Percentiles rank a stretch among this genome's conserved stretches.
phyloP scores from a whole-genome alignment of 495 filamentous ascomycete species.

The Podospora pseudoanserina region DNA sequence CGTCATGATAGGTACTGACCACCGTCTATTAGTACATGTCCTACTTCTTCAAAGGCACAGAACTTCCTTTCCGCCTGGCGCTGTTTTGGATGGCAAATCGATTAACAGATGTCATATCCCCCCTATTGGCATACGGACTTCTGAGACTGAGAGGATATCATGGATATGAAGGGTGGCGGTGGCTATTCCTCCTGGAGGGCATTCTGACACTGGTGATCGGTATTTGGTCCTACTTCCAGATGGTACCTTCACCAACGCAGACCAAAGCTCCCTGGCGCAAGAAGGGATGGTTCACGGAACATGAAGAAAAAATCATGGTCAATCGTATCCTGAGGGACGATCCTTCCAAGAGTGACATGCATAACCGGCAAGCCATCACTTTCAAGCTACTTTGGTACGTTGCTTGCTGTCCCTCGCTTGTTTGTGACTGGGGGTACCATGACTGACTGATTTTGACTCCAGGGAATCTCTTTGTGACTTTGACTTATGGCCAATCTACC shows the following conservation, averaged over 20 bases:
- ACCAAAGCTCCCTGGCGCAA: slow-evolving; percentile 51
- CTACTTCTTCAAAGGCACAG: slow-evolving; percentile 53
- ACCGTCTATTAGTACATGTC: slow-evolving; percentile 33
- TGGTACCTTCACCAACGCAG: slow-evolving; percentile 28
- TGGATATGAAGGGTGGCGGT: slow-evolving; percentile 56
- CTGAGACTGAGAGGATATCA: slow-evolving; percentile 46
- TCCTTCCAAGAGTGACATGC: slow-evolving; percentile 60
- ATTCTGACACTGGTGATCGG: slow-evolving; percentile 49
- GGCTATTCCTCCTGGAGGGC: slow-evolving; percentile 49
- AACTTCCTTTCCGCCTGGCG: slow-evolving; percentile 47
- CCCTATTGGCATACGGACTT: slow-evolving; percentile 48
- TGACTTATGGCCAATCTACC: slow-evolving; percentile 58
- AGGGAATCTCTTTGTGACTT: slow-evolving; percentile 46
- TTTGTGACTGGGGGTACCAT: background rate
- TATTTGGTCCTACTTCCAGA: slow-evolving; percentile 26
- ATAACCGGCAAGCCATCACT: slow-evolving; percentile 52
- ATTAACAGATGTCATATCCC: slow-evolving; percentile 45
- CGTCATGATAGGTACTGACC: background rate
- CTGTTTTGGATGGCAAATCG: slow-evolving; percentile 49
- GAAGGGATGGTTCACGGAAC: slow-evolving; percentile 58
- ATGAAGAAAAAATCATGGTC: slow-evolving; percentile 56
- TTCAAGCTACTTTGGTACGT: slow-evolving; percentile 38
- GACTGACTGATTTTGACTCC: background rate
- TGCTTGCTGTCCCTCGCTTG: background rate
- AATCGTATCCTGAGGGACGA: slow-evolving; percentile 62